These are phyloP conservation scores for Nemania abortiva DNA, from an alignment of 2,329 filamentous ascomycete species.

Conservation along the genomic window DNA sequence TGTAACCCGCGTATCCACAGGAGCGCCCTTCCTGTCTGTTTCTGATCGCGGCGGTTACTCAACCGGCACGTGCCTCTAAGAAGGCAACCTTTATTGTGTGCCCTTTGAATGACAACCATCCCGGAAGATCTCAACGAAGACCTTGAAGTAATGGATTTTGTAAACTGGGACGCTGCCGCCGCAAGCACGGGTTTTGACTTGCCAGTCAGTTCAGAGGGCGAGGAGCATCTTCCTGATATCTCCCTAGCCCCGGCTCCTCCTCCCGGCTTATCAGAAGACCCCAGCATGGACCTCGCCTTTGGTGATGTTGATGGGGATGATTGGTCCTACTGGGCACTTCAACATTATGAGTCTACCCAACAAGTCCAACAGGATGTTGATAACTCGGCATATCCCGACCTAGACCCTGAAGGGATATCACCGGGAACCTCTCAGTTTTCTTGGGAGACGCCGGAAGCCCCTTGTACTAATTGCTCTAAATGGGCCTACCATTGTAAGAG, in stretches of 20 bases:
- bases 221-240: constrained; percentile 48
- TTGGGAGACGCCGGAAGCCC: constrained; percentile 60
- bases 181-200: constrained; percentile 52
- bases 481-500: constrained; percentile 71
- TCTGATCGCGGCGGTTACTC: constrained; percentile 23
- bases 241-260: constrained; percentile 41
- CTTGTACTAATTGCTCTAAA: constrained; percentile 65
- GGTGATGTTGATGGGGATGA: constrained; percentile 69
- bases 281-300: constrained; percentile 65
- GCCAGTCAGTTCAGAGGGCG: constrained; percentile 53
- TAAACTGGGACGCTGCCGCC: constrained; percentile 69
- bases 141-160: constrained; percentile 68
- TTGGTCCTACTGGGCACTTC: constrained; percentile 69
- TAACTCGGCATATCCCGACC: constrained; percentile 49
- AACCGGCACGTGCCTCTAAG: constrained; percentile 21
- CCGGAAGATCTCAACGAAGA: constrained; percentile 54
- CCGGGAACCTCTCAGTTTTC: constrained; percentile 51
- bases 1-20: constrained; percentile 21
- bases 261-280: constrained; percentile 39
- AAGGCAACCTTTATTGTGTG: constrained; percentile 20
- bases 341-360: constrained; percentile 65
- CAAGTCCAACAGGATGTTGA: constrained; percentile 53
- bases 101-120: constrained; percentile 55
- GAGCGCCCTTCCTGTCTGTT: constrained; percentile 24
- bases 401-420: constrained; percentile 46